phyloP scores from a whole-genome alignment of 2,329 filamentous ascomycete species.

The Sporothrix phasma region DNA sequence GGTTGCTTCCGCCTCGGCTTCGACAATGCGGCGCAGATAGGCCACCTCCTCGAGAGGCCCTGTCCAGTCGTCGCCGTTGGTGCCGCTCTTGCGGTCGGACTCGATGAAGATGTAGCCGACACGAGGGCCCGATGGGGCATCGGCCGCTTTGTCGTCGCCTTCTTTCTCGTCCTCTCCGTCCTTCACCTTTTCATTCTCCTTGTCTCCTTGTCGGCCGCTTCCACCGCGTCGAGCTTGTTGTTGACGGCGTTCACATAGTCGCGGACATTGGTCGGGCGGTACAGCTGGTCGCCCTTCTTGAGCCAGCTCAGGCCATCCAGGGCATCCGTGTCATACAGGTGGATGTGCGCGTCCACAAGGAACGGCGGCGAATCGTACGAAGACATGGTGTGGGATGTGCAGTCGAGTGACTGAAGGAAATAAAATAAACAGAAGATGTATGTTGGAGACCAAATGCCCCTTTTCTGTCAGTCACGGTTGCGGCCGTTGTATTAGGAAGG shows the following conservation, averaged over 20 bases:
- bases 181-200: neutral
- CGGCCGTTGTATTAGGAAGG: neutral
- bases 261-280: conserved; percentile 51
- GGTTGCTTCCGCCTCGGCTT: conserved; percentile 39
- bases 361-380: conserved; percentile 16
- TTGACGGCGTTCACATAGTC: conserved; percentile 40
- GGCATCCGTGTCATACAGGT: conserved; percentile 68
- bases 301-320: conserved; percentile 61
- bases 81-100: conserved; percentile 61
- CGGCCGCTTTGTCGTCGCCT: conserved; percentile 26
- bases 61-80: conserved; percentile 50
- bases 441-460: neutral
- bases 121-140: conserved; percentile 30
- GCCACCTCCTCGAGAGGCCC: conserved; percentile 62
- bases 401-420: neutral
- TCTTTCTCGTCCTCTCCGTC: neutral
- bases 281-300: conserved; percentile 47
- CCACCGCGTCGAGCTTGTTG: neutral
- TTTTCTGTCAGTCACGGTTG: neutral
- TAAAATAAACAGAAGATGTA: too few species aligned
- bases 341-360: conserved; percentile 85
- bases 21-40: conserved; percentile 56
- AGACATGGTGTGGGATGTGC: conserved; percentile 12
- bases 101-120: conserved; percentile 77
- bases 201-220: conserved; percentile 16